Percentiles rank a stretch among this genome's conserved stretches.
Evolutionary conservation across 2,329 filamentous ascomycete species (phyloP).

Genomic region (Boeremia lycopersici): DNA sequence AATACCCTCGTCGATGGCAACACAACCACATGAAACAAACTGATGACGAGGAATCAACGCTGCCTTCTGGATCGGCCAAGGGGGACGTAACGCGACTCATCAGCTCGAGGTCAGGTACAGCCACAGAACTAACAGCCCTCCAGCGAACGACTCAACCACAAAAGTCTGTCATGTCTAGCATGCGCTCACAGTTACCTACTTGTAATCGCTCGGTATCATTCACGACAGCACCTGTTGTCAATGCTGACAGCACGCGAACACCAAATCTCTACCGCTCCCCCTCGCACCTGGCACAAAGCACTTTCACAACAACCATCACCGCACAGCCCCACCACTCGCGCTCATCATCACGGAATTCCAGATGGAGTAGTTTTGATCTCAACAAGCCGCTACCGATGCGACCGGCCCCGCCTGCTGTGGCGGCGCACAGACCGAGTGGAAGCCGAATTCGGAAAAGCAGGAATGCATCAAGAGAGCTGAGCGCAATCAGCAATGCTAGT

Average conservation of each 20-base stretch:
- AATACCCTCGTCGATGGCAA: conserved; percentile 13
- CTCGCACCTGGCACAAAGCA: conserved; percentile 1
- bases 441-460: conserved; percentile 1
- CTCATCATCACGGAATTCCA: background rate
- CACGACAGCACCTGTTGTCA: conserved; percentile 1
- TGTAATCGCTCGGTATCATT: background rate
- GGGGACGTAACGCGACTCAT: background rate
- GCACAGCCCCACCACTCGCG: conserved; percentile 6
- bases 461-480: conserved; percentile 3
- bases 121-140: background rate
- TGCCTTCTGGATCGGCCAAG: background rate
- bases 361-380: conserved; percentile 1
- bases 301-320: conserved; percentile 9
- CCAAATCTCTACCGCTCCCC: background rate
- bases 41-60: conserved; percentile 5
- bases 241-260: conserved; percentile 1
- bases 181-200: background rate
- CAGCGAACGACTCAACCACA: background rate
- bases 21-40: conserved; percentile 7
- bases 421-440: background rate
- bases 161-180: background rate
- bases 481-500: conserved; percentile 7
- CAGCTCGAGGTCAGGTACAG: background rate
- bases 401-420: conserved; percentile 1
- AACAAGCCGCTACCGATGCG: conserved; percentile 13